Conservation (phyloP, 73 alveolate genomes). For the Blepharisma stoltei region DNA sequence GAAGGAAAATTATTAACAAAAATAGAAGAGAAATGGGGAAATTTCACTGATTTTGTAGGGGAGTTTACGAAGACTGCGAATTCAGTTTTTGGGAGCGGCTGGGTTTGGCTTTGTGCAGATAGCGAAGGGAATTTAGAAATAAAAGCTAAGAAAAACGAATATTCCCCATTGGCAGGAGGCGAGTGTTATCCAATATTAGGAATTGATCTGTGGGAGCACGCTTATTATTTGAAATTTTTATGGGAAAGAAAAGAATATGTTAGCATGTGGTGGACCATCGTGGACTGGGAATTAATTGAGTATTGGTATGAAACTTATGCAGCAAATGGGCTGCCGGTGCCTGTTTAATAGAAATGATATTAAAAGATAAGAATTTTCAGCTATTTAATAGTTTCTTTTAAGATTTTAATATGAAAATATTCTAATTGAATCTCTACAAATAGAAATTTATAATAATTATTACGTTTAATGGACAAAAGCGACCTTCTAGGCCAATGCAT, state of each 20-base stretch:
- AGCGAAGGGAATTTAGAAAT: not conserved
- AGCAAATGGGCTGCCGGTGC: not conserved
- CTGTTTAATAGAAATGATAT: not conserved
- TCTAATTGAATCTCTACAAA: too few relatives aligned
- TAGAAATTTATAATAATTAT: too few relatives aligned
- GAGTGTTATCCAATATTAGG: slow-evolving; percentile 23
- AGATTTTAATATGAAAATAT: too few relatives aligned
- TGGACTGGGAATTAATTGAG: slow-evolving; percentile 30
- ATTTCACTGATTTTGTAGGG: not conserved
- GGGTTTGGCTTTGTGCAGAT: slow-evolving; percentile 32
- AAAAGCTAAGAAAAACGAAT: not conserved
- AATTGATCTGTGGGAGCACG: slow-evolving; percentile 32
- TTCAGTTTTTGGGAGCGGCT: slow-evolving; percentile 15
- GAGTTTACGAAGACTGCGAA: not conserved
- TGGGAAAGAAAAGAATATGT: not conserved
- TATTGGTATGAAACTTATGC: slow-evolving; percentile 20
- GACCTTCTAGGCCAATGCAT: too few relatives aligned
- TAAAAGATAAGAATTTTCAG: too few relatives aligned
- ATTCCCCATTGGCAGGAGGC: slow-evolving; percentile 3
- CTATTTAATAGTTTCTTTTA: too few relatives aligned
- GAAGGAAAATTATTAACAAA: not conserved
- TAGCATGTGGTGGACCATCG: not conserved
- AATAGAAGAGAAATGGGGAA: slow-evolving; percentile 33
- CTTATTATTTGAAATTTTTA: slow-evolving; percentile 17
- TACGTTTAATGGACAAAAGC: too few relatives aligned